A percentile compares a stretch with the other conserved stretches of the same genome.
Conservation (phyloP, 202 grass and related monocot species). For the Setaria viridis region DNA sequence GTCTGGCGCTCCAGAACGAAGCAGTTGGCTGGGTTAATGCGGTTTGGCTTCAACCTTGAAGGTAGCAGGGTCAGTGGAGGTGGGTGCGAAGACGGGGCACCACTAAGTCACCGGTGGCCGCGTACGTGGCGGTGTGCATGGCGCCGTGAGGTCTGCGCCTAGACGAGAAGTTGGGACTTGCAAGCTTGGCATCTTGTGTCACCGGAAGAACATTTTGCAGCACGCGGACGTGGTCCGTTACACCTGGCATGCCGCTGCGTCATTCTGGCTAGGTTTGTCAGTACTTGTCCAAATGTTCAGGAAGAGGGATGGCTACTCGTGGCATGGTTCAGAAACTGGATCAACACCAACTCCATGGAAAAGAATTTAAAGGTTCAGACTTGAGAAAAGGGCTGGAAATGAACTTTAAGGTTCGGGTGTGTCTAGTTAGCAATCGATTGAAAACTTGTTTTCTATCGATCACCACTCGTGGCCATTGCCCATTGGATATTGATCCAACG, state of each 20-base stretch:
- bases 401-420: too few species aligned
- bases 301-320: background rate
- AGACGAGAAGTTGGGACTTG: background rate
- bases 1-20: background rate
- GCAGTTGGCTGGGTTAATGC: constrained; percentile 2
- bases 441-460: too few species aligned
- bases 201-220: background rate
- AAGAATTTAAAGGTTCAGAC: background rate
- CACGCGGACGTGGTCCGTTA: background rate
- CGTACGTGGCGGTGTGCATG: constrained; percentile 69
- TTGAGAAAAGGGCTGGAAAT: background rate
- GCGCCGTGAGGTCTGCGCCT: background rate
- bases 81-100: background rate
- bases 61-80: too few species aligned
- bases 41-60: background rate
- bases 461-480: too few species aligned
- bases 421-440: too few species aligned
- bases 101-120: background rate
- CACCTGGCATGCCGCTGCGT: constrained; percentile 23
- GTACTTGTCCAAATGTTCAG: background rate
- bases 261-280: background rate
- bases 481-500: too few species aligned
- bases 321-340: background rate
- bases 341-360: background rate
- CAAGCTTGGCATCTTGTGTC: background rate